phyloP scores from a whole-genome alignment of 2,329 filamentous ascomycete genomes.

The Fusarium camptoceras region DNA sequence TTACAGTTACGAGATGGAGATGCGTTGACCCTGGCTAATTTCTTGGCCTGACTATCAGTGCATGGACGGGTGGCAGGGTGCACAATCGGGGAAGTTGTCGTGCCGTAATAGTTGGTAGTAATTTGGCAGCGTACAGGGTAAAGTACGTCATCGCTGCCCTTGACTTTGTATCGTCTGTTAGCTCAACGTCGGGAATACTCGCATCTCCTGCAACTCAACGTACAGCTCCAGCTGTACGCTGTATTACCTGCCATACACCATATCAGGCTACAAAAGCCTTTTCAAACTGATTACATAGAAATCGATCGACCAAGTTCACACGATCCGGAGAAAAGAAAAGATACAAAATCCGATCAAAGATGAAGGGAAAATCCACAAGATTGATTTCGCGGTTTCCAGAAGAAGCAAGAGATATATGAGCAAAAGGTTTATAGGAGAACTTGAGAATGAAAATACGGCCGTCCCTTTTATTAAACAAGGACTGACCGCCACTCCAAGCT shows the following conservation, averaged over 20 bases:
- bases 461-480: neutral
- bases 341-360: too few species aligned
- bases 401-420: too few species aligned
- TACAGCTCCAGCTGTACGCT: neutral
- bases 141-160: neutral
- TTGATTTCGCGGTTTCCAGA: too few species aligned
- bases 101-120: neutral
- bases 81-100: neutral
- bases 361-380: too few species aligned
- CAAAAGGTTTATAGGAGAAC: too few species aligned
- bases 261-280: accelerated
- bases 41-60: neutral
- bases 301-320: neutral
- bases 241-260: neutral
- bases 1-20: neutral
- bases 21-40: neutral
- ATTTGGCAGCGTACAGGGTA: neutral
- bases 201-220: neutral
- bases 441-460: too few species aligned
- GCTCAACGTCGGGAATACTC: neutral
- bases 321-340: too few species aligned
- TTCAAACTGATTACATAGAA: too few species aligned
- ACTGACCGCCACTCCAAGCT: neutral
- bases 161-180: neutral
- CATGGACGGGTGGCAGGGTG: neutral